These are phyloP conservation scores for Crithidia acanthocephali DNA, from an alignment of 208 protist species.

Conservation along the genomic window DNA sequence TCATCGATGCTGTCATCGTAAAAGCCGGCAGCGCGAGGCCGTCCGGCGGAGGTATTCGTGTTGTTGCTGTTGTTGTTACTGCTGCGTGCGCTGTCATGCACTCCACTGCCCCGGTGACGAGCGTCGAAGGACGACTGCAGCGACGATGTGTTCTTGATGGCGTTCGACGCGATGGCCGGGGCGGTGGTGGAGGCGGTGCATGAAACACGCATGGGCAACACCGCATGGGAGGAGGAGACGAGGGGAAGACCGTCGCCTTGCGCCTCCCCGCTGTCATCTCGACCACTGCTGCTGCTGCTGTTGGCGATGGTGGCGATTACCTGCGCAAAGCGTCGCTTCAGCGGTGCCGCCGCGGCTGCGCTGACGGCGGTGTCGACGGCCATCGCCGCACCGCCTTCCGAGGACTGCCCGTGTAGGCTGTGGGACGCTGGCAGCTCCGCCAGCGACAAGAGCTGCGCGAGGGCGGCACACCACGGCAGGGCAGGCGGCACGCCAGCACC, in stretches of 20 bases:
- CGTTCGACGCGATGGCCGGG: neutral
- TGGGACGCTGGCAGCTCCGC: constrained; percentile 19
- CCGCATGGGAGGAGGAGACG: constrained; percentile 8
- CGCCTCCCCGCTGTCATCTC: neutral
- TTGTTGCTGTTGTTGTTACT: no score
- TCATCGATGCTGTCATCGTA: neutral
- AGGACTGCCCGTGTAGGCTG: neutral
- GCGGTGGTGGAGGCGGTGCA: neutral
- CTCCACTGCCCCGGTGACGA: neutral
- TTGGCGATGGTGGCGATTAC: constrained; percentile 1
- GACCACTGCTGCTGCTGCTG: neutral
- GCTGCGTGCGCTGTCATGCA: no score
- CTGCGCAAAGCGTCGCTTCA: neutral
- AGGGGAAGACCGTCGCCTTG: neutral
- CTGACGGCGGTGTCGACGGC: no score
- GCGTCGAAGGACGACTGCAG: neutral
- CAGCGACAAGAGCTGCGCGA: constrained; percentile 26
- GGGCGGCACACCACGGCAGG: constrained; percentile 6
- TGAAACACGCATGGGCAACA: neutral
- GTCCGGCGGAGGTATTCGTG: no score
- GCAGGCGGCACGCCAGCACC: neutral
- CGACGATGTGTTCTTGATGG: neutral
- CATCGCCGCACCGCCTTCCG: neutral
- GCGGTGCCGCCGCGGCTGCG: neutral
- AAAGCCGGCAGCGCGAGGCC: no score